A percentile compares a stretch with the other conserved stretches of the same genome.
Conservation (phyloP, 345 rosid species). For the Hypericum perforatum region DNA sequence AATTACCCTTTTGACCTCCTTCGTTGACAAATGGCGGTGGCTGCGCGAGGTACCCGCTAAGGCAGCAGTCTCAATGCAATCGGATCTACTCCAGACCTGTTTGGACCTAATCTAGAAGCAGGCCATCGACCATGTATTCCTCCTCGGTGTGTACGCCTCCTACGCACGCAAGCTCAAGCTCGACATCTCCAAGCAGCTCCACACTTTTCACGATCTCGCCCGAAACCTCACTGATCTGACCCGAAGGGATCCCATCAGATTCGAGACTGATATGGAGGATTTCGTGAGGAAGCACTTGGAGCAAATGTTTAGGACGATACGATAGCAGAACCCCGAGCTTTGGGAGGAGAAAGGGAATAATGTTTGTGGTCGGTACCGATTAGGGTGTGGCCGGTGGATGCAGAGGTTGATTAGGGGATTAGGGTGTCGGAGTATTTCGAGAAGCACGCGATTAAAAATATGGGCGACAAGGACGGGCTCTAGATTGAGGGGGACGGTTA, state of each 20-base stretch:
- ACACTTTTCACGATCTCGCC: slow-evolving; percentile 62
- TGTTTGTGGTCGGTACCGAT: too few species aligned
- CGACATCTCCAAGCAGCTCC: slow-evolving; percentile 67
- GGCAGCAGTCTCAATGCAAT: slow-evolving; percentile 47
- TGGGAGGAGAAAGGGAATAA: slow-evolving; percentile 37
- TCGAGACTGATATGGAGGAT: slow-evolving; percentile 51
- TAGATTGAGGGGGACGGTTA: slow-evolving; percentile 31
- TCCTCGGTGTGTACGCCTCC: slow-evolving; percentile 76
- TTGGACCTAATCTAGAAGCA: slow-evolving; percentile 81
- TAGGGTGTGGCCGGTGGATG: slow-evolving; percentile 79
- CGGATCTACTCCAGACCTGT: slow-evolving; percentile 74
- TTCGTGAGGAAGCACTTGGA: slow-evolving; percentile 59
- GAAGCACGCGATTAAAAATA: slow-evolving; percentile 64
- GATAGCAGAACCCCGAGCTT: slow-evolving; percentile 41
- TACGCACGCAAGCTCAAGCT: slow-evolving; percentile 90
- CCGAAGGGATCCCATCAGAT: slow-evolving; percentile 42
- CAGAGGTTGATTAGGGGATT: slow-evolving; percentile 91
- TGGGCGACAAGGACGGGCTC: slow-evolving; percentile 66
- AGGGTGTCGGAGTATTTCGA: slow-evolving; percentile 89
- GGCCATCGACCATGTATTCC: slow-evolving; percentile 68
- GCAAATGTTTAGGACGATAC: slow-evolving; percentile 51
- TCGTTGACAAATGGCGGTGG: slow-evolving; percentile 48
- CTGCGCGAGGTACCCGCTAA: slow-evolving; percentile 63
- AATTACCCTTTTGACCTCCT: neutral
- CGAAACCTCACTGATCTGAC: slow-evolving; percentile 54